phyloP scores from a whole-genome alignment of 2,329 filamentous ascomycete genomes.

The Colletotrichum brevisporum region DNA sequence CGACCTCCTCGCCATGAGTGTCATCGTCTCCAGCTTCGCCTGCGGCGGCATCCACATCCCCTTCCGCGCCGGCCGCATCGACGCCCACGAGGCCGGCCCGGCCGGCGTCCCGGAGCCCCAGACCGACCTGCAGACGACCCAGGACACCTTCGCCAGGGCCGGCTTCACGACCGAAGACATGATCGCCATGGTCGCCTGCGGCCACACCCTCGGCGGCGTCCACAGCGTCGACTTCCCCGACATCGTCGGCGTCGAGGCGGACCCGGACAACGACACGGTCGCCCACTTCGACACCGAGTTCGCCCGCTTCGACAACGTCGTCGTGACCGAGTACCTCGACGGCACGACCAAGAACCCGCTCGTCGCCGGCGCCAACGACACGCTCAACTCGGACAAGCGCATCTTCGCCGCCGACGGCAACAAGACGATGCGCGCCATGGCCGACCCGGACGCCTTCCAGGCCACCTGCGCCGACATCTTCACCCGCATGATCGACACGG shows the following conservation, averaged over 20 bases:
- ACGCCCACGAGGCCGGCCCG: slow-evolving; percentile 48
- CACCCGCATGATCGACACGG: slow-evolving; percentile 53
- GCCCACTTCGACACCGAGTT: slow-evolving; percentile 55
- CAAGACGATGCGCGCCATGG: slow-evolving; percentile 57
- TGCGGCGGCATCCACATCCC: slow-evolving; percentile 46
- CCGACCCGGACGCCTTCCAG: slow-evolving; percentile 49
- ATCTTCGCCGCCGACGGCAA: slow-evolving; percentile 61
- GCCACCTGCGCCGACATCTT: slow-evolving; percentile 49
- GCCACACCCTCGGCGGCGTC: slow-evolving; percentile 57
- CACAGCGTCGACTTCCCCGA: slow-evolving; percentile 58
- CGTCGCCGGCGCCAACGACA: slow-evolving; percentile 54
- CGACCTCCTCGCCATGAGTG: slow-evolving; percentile 46
- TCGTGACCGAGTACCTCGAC: slow-evolving; percentile 60
- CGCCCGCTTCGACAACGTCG: slow-evolving; percentile 61
- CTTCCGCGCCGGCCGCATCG: slow-evolving; percentile 49
- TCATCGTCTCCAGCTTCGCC: slow-evolving; percentile 40
- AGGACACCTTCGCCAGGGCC: slow-evolving; percentile 47
- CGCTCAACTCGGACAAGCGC: slow-evolving; percentile 56
- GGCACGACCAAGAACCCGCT: slow-evolving; percentile 59
- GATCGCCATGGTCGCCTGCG: slow-evolving; percentile 54
- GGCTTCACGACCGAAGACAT: slow-evolving; percentile 52
- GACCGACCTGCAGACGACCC: slow-evolving; percentile 46
- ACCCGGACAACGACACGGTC: slow-evolving; percentile 47
- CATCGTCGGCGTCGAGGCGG: slow-evolving; percentile 46
- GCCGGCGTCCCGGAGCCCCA: slow-evolving; percentile 51